Base-by-base conservation (phyloP, 495 filamentous ascomycete genomes). In the Penicillium alfredii region DNA sequence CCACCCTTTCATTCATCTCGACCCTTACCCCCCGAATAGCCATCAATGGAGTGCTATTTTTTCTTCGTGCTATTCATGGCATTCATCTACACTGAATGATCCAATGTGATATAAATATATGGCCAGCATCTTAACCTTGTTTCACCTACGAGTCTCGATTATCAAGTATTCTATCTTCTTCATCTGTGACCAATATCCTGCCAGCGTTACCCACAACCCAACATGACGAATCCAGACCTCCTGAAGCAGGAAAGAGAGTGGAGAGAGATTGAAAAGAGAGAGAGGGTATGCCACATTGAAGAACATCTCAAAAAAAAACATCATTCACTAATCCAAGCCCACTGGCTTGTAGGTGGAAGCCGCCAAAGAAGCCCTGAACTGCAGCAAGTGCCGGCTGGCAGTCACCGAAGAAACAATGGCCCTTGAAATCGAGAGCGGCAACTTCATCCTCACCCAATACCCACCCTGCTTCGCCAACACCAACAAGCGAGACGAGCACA, bases 301-400 rank as follows among this genome's bases (percentile, higher is more conserved):
- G 2, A 5, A 0, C 8, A n/a, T 5, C 23, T 25, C 23, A 25
- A 9, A 8, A 25, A 8, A 9, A 25, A 25, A 8, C 23, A 7
- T n/a, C 23, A 25, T 8, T 4, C 23, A 25, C n/a, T n/a, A n/a
- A n/a, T n/a, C n/a, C n/a, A n/a, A n/a, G n/a, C n/a, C n/a, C n/a
- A n/a, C n/a, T n/a, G n/a, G n/a, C n/a, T n/a, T n/a, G n/a, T 17
- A 47, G 38, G 30, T 43, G 10, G 33, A 46, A 15, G 42, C 47
- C 4, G 41, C 63, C 16, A 44, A 58, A 33, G 60, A 63, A 45
- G 62, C 59, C 19, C 49, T 65, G 7, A 30, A 35, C 23, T 63
- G 62, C 35, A 49, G 38, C 10, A 45, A 48, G 6, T 63, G 60
- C 41, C 30, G 34, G 4, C 39, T 55, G 28, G 30, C 30, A 5